phyloP scores from a whole-genome alignment of 306 rosid genomes.

The Vicia villosa region DNA sequence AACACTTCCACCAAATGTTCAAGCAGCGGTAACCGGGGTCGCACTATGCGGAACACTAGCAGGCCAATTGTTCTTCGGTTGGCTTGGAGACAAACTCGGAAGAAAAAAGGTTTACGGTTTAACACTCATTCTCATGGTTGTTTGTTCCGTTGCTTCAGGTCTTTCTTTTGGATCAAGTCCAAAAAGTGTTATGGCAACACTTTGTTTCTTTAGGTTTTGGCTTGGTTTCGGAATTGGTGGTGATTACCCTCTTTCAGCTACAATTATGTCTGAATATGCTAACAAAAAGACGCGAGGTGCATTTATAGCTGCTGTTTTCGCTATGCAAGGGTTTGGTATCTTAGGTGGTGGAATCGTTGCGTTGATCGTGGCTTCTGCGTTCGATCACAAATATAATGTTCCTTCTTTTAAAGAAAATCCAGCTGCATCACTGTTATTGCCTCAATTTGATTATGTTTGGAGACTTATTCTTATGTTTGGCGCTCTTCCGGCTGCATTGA shows the following conservation, averaged over 20 bases:
- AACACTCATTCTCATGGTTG: slow-evolving; percentile 68
- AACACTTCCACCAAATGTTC: slow-evolving; percentile 56
- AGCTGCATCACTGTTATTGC: slow-evolving; percentile 35
- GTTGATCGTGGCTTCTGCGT: slow-evolving; percentile 48
- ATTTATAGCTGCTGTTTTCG: slow-evolving; percentile 75
- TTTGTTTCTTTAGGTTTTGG: slow-evolving; percentile 82
- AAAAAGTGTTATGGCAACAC: slow-evolving; percentile 50
- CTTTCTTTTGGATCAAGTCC: slow-evolving; percentile 54
- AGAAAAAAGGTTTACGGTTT: slow-evolving; percentile 73
- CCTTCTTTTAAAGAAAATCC: slow-evolving; percentile 32
- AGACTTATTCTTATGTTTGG: slow-evolving; percentile 63
- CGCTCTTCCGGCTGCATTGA: slow-evolving; percentile 56
- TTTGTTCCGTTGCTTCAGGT: slow-evolving; percentile 63
- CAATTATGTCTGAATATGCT: slow-evolving; percentile 90
- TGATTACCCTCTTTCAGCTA: slow-evolving; percentile 85
- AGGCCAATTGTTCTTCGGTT: slow-evolving; percentile 84
- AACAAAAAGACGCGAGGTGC: slow-evolving; percentile 86
- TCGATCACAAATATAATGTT: slow-evolving; percentile 47
- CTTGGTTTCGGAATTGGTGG: slow-evolving; percentile 93
- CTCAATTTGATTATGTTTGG: slow-evolving; percentile 63
- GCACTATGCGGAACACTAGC: slow-evolving; percentile 65
- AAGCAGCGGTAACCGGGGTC: slow-evolving; percentile 70
- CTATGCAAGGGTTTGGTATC: slow-evolving; percentile 91
- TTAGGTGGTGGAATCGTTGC: slow-evolving; percentile 68
- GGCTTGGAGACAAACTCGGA: slow-evolving; percentile 88